Conservation (phyloP, 2,329 filamentous ascomycete genomes). For the Talaromyces sp. region DNA sequence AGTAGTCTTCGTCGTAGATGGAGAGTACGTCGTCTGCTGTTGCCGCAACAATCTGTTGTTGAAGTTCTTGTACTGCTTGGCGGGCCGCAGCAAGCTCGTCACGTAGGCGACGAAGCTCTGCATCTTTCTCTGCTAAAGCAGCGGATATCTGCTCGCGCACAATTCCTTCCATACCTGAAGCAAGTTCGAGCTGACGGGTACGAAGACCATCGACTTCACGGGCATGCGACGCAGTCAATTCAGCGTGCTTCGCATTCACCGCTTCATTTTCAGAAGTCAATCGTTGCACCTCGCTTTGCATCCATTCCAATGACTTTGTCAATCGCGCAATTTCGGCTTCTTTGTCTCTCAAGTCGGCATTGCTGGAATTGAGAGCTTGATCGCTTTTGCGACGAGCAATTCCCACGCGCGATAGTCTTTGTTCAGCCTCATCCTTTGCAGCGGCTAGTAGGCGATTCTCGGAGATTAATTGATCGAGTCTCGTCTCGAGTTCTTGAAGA, state of each 20-base stretch:
- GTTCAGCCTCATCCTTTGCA: slow-evolving; percentile 67
- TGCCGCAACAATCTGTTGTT: slow-evolving; percentile 57
- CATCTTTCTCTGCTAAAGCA: slow-evolving; percentile 75
- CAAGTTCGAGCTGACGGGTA: slow-evolving; percentile 60
- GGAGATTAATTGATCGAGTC: slow-evolving; percentile 75
- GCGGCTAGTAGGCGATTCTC: slow-evolving; percentile 81
- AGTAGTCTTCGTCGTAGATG: slow-evolving; percentile 87
- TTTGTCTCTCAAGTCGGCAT: slow-evolving; percentile 71
- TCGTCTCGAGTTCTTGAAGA: slow-evolving; percentile 78
- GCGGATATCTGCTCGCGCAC: slow-evolving; percentile 60
- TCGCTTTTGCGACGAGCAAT: slow-evolving; percentile 54
- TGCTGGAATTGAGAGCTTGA: slow-evolving; percentile 60
- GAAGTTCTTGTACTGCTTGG: slow-evolving; percentile 58
- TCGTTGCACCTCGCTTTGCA: slow-evolving; percentile 77
- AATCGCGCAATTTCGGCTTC: slow-evolving; percentile 84
- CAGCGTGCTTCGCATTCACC: slow-evolving; percentile 71
- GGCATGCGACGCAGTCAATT: slow-evolving; percentile 69
- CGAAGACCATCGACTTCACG: slow-evolving; percentile 69
- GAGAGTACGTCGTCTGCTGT: slow-evolving; percentile 71
- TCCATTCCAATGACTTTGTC: slow-evolving; percentile 70
- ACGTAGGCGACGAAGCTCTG: slow-evolving; percentile 74
- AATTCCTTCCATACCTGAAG: slow-evolving; percentile 60
- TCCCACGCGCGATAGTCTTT: slow-evolving; percentile 55
- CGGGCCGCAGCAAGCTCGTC: slow-evolving; percentile 71
- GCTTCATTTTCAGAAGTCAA: slow-evolving; percentile 79